phyloP scores from a whole-genome alignment of 2,329 filamentous ascomycete species.

The Coniochaeta prunicola region DNA sequence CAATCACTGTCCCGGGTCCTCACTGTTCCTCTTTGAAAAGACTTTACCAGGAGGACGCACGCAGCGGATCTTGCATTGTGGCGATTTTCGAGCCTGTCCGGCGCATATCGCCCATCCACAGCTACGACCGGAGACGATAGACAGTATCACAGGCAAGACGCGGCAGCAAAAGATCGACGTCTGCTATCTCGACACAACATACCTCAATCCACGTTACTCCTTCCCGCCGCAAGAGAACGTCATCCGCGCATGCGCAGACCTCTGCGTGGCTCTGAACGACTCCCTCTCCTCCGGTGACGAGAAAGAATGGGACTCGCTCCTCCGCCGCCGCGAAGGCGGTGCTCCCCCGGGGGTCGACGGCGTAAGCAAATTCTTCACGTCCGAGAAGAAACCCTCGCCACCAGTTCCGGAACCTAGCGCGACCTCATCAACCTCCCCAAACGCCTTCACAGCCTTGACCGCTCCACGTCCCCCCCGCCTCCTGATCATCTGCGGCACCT shows the following conservation, averaged over 20 bases:
- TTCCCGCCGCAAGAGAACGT: conserved; percentile 88
- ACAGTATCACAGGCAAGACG: conserved; percentile 61
- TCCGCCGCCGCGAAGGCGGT: conserved; percentile 22
- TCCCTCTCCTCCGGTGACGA: conserved; percentile 29
- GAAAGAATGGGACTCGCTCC: conserved; percentile 36
- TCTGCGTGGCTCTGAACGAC: conserved; percentile 55
- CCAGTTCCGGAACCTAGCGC: conserved; percentile 17
- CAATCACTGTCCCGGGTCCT: conserved; percentile 94
- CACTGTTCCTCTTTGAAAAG: conserved; percentile 89
- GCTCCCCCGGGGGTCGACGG: conserved; percentile 26
- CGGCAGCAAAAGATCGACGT: conserved; percentile 85
- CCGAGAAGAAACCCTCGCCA: conserved; percentile 11
- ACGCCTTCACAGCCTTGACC: conserved; percentile 17
- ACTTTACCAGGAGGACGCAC: conserved; percentile 46
- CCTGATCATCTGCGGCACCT: conserved; percentile 89
- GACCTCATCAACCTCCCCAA: not conserved
- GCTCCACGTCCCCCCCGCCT: conserved; percentile 41
- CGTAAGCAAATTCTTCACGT: conserved; percentile 45
- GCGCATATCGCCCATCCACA: conserved; percentile 77
- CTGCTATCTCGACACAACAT: conserved; percentile 96
- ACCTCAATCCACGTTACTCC: conserved; percentile 89
- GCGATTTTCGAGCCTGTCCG: conserved; percentile 87
- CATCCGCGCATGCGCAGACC: conserved; percentile 76
- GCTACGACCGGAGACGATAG: conserved; percentile 66
- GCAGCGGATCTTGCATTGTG: conserved; percentile 87